These are phyloP conservation scores for Pythium coloratum DNA, from an alignment of 352 stramenopile genomes.

Conservation along the genomic window DNA sequence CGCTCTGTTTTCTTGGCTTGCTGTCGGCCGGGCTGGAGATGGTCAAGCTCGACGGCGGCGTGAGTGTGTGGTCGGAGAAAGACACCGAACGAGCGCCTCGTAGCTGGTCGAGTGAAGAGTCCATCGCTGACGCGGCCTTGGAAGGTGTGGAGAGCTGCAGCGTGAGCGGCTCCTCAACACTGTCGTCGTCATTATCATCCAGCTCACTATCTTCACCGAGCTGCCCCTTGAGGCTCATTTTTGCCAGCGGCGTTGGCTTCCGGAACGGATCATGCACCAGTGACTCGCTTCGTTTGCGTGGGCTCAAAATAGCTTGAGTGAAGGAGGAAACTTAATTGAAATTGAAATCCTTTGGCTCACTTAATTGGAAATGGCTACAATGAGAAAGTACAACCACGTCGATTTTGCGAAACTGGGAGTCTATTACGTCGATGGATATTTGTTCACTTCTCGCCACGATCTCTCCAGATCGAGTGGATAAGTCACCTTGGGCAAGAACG, in stretches of 20 bases:
- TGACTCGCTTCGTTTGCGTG: not conserved
- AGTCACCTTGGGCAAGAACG: too few relatives aligned
- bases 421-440: too few relatives aligned
- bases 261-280: not conserved
- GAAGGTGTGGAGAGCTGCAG: not conserved
- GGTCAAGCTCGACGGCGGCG: conserved; percentile 14
- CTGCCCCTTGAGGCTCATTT: not conserved
- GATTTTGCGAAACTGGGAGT: too few relatives aligned
- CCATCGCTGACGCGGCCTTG: not conserved
- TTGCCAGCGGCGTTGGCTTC: not conserved
- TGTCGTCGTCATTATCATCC: not conserved
- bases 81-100: not conserved
- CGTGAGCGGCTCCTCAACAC: not conserved
- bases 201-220: not conserved
- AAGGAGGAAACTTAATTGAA: not conserved
- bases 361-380: not conserved
- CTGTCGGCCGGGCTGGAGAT: conserved; percentile 9
- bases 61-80: conserved; percentile 1
- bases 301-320: not conserved
- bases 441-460: not conserved
- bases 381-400: not conserved
- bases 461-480: not conserved
- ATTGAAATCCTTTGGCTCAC: not conserved
- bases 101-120: not conserved
- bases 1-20: conserved; percentile 5